Base-by-base conservation (phyloP, 495 filamentous ascomycete species). In the Aspergillus cristatus region DNA sequence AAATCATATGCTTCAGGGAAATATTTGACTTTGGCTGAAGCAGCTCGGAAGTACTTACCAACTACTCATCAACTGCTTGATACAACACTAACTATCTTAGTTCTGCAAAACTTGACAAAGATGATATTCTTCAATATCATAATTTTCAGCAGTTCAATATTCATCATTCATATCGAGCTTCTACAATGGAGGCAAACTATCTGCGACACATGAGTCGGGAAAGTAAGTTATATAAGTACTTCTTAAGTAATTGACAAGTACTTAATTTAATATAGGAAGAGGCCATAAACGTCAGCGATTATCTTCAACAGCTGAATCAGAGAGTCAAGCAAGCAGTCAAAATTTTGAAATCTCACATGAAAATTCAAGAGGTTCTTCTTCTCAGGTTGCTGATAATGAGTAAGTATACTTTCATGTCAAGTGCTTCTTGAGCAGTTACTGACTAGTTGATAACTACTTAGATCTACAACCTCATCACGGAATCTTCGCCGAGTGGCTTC, bases 41-140 rank as follows among this genome's bases (percentile, higher is more conserved):
- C 42, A 16, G 31, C 39, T 12, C 15, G 35, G 22, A 36, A 45
- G 42, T 45, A 40, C 32, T 35, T 40, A 14, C 29, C 22, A n/a
- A 28, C 20, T 15, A 24, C 3, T 37, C 28, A 13, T 11, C 20
- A 40, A 40, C 28, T 17, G 16, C 28, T 34, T 36, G 31, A 42
- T 7, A 2, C 14, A 22, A 28, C 36, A 35, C 34, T 30, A 28
- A 24, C 8, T 13, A 18, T 18, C 12, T 7, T 36, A 44, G 41
- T 29, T 44, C 41, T 44, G 29, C 28, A 20, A 35, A 35, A n/a
- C 26, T 42, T 10, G 41, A 45, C 35, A 45, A 36, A 17, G 25
- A 45, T 6, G 11, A 31, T 40, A 35, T 39, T 34, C 0, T 31
- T 2, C 35, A 39, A 22, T 38, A 38, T 18, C 1, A 20, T n/a